phyloP scores from a whole-genome alignment of 768 basidiomycete genomes.

The Sarcodon sp. region DNA sequence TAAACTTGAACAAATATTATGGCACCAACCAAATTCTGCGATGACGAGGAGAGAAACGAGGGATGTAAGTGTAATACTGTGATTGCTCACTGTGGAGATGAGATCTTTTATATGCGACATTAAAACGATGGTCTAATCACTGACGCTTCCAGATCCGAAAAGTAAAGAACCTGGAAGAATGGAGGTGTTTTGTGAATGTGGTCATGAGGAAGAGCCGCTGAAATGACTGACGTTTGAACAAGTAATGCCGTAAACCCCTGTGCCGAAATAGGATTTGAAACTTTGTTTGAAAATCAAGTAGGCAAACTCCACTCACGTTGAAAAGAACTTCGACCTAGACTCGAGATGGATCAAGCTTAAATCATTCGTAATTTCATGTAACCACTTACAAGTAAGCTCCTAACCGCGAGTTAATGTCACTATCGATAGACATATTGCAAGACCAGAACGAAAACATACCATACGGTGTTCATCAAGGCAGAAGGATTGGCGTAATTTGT shows the following conservation, averaged over 20 bases:
- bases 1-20: neutral
- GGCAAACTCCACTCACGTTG: conserved; percentile 24
- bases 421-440: neutral
- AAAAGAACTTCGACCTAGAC: conserved; percentile 42
- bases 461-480: conserved; percentile 27
- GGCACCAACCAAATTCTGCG: conserved; percentile 33
- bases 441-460: conserved; percentile 20
- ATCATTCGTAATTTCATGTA: neutral
- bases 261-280: neutral
- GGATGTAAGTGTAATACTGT: conserved; percentile 27
- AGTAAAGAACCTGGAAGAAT: conserved; percentile 7
- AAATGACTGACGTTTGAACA: conserved; percentile 31
- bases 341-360: neutral
- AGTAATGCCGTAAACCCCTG: conserved; percentile 43
- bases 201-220: conserved; percentile 32
- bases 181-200: conserved; percentile 15
- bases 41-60: conserved; percentile 31
- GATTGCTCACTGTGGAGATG: conserved; percentile 30
- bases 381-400: conserved; percentile 30
- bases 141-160: conserved; percentile 10
- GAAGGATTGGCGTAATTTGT: conserved; percentile 34
- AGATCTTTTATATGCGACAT: neutral
- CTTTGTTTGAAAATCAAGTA: no score
- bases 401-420: conserved; percentile 8
- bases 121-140: neutral